Base-by-base conservation (phyloP, 345 rosid genomes). In the Sisymbrium irio region DNA sequence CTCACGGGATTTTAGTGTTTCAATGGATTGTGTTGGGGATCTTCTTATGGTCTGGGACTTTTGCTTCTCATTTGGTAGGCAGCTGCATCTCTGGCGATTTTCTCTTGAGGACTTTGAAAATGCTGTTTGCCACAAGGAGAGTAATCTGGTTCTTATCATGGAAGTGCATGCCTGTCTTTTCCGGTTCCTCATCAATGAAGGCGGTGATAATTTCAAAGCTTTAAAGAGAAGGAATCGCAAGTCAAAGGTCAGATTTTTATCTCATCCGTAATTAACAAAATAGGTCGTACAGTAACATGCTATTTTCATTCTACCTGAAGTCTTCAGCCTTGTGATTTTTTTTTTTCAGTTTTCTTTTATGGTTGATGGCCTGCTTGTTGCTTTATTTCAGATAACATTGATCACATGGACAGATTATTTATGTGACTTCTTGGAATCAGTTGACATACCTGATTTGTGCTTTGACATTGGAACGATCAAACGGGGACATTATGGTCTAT, bases 21-120 rank as follows among this genome's bases (percentile, higher is more conserved):
- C 93, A 13, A 78, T 87, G 83, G 84, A 86, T 70, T 92, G 86
- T 68, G 84, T 90, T 44, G 97, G 96, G 54, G 88, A 95, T 84
- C 92, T 95, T 79, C 79, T 95, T 63, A 85, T 85, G 98, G 87
- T 92, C 75, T 95, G 99, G 99, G 97, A 95, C 73, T 92, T 92
- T 81, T 95, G 98, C 79, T 83, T 87, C 59, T 87, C 98, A 53
- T 95, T 86, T 81, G 72, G 91, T 71, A 83, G 86, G 79, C 83
- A 80, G 81, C 79, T 95, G 75, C 82, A 83, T 72, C 79, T 95
- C 72, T 90, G 72, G 77, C 88, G 90, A 35, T 95, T 92, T 83
- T 84, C 97, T 61, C 83, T 95, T 35, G 94, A 85, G 83, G 96
- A 95, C 83, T 90, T 95, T 75, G 97, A 95, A 77, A 95, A 86